These are phyloP conservation scores for Ceratocystis variospora DNA, from an alignment of 2,329 filamentous ascomycete species.

Conservation along the genomic window DNA sequence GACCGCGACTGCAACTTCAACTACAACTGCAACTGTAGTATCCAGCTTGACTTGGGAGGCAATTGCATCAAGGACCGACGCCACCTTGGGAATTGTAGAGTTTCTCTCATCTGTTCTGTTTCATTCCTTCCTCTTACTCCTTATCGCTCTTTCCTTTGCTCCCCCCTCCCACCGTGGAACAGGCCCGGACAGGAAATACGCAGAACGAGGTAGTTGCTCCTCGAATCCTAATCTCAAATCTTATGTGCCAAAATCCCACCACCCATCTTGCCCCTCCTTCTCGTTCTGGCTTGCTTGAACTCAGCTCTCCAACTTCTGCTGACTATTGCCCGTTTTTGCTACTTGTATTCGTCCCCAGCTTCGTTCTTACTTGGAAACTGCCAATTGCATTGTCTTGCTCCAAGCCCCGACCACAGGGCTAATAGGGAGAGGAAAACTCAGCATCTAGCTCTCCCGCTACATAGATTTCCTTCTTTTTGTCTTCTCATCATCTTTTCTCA, in stretches of 20 bases:
- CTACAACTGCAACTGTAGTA: neutral
- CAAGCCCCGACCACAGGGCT: neutral
- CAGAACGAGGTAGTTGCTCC: neutral
- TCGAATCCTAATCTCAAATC: neutral
- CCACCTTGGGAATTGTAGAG: neutral
- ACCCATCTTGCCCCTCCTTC: neutral
- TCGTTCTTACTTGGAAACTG: neutral
- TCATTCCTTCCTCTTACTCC: neutral
- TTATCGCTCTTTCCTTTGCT: neutral
- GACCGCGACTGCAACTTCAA: neutral
- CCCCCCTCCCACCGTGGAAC: neutral
- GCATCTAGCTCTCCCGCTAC: neutral
- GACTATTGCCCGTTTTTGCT: neutral
- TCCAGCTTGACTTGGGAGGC: neutral
- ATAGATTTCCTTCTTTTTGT: neutral
- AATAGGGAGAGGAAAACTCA: neutral
- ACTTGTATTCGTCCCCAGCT: neutral
- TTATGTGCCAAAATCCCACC: neutral
- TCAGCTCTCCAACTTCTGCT: neutral
- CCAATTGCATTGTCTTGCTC: neutral
- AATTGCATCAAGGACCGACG: neutral
- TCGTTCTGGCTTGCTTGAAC: neutral
- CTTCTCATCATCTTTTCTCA: neutral
- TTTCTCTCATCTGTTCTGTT: neutral
- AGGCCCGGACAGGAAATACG: neutral